These are phyloP conservation scores for Panaeolus papilionaceus DNA, from an alignment of 768 basidiomycete species.

Conservation along the genomic window DNA sequence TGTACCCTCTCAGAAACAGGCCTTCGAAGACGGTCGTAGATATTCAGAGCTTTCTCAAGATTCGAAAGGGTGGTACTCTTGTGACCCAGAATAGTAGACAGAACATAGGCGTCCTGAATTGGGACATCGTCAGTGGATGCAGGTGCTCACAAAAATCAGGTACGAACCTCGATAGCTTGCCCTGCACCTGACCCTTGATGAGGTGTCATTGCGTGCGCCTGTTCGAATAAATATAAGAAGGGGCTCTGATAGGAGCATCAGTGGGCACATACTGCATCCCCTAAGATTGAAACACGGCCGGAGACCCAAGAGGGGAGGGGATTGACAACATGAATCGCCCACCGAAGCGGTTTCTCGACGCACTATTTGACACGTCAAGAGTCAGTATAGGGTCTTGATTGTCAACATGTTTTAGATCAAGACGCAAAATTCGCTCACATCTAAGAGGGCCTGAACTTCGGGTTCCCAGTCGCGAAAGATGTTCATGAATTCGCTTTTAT, in stretches of 20 bases:
- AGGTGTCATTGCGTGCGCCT: conserved; percentile 61
- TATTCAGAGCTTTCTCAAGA: conserved; percentile 44
- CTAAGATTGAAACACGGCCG: conserved; percentile 55
- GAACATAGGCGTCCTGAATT: conserved; percentile 55
- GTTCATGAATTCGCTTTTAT: conserved; percentile 49
- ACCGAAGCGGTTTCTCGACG: conserved; percentile 55
- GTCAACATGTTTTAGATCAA: not conserved
- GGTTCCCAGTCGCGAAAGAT: conserved; percentile 63
- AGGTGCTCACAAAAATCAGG: conserved; percentile 24
- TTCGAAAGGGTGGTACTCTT: conserved; percentile 43
- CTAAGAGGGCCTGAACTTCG: conserved; percentile 60
- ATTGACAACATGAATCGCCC: conserved; percentile 68
- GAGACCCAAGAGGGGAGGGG: conserved; percentile 57
- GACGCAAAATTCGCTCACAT: conserved; percentile 42
- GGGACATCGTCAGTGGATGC: conserved; percentile 27
- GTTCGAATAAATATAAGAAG: not conserved
- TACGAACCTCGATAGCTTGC: conserved; percentile 59
- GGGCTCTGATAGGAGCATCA: conserved; percentile 1
- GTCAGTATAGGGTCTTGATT: conserved; percentile 11
- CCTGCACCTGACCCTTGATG: conserved; percentile 66
- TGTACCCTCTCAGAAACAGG: conserved; percentile 48
- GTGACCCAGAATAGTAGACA: conserved; percentile 53
- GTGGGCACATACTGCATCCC: conserved; percentile 51
- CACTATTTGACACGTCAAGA: conserved; percentile 45
- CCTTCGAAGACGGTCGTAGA: conserved; percentile 58